Base-by-base conservation (phyloP, 1,139 yeast species). In the Zygosaccharomyces pseudobailii region DNA sequence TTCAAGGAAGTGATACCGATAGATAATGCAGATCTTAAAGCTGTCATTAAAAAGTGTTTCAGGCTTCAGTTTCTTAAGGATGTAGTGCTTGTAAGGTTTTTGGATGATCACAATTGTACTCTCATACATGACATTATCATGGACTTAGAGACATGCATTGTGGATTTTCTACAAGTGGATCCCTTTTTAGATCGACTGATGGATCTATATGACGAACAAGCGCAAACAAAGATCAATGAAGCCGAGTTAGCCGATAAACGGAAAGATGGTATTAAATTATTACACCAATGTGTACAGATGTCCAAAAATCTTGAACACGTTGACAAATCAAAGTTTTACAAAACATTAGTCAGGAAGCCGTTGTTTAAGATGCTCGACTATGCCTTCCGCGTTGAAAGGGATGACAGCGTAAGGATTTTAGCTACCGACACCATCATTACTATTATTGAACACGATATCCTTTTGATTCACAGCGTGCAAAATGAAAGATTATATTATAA, bases 341-440 rank as follows among this genome's bases (percentile, higher is more conserved):
- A 79, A 20, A 71, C 77, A 21, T 68, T 90, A 48, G 78, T 89
- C 5, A 76, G 76, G 40, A 75, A 73, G 45, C 97, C 97, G 0
- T 69, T 92, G 25, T 79, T 87, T 56, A 74, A 75, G 52, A 78
- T 87, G 68, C 72, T 92, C 21, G 76, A 77, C 44, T 88, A 80
- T 71, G 94, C 96, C 0, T 72, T 89, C 45, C 71, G 72, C 30
- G 84, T 81, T 55, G 73, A 73, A n/a, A 67, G 71, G 22, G 69
- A 74, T 22, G 72, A 72, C 22, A 60, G 53, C 30, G 74, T 81
- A 10, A 71, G 94, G 50, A 80, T 82, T 2, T 65, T 87, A 31
- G 95, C 96, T 0, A 84, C 95, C 0, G 97, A 92, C 61, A 70
- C 89, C 9, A 77, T 92, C 28, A 84, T 87, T 8, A 73, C 88